Evolutionary conservation across 257 asterid species (phyloP), one percentile per base, ranked within the genome.

Genomic region (Solanum microdontum): DNA sequence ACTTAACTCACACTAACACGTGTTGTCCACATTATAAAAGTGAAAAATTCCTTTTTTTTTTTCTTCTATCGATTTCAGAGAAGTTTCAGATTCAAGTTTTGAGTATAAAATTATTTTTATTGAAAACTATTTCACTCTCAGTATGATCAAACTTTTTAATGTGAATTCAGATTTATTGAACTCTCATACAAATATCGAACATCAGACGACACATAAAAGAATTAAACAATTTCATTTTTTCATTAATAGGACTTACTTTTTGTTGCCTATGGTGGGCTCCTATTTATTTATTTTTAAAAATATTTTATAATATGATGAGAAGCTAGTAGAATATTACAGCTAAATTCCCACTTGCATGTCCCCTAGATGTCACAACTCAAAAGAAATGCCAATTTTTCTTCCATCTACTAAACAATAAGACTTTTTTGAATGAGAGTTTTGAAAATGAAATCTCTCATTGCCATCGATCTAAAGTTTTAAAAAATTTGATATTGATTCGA

Each of bases 341-440:
- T 15, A 62, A 84, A 62, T 23, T 82, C 66, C 90, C 90, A 88
- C 88, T 88, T 30, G 88, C 86, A 82, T 82, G 85, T 48, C 69
- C 37, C 85, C 30, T 55, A 28, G 23, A 58, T 45, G 73, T 74
- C 82, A 45, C 86, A 75, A 45, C 86, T 75, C 40, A 17, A 45
- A 34, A 88, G 40, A 82, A 88, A 68, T 36, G 62, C 62, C 76
- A 23, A 33, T 19, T 24, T 33, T 26, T 32, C 74, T 45, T 30
- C 58, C 19, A 48, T 36, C 12, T 79, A 76, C 45, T 40, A 3
- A 62, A 40, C 68, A 17, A 34, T 3, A 34, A 13, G 68, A 69
- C 80, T 88, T n/a, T 69, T 82, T 72, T 21, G 75, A 68, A 7
- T 10, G 14, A 51, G 84, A 17, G 11, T 39, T 34, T 23, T 58